Evolutionary conservation across 2,329 filamentous ascomycete genomes (phyloP).

Genomic region (Orbilia brochopaga): DNA sequence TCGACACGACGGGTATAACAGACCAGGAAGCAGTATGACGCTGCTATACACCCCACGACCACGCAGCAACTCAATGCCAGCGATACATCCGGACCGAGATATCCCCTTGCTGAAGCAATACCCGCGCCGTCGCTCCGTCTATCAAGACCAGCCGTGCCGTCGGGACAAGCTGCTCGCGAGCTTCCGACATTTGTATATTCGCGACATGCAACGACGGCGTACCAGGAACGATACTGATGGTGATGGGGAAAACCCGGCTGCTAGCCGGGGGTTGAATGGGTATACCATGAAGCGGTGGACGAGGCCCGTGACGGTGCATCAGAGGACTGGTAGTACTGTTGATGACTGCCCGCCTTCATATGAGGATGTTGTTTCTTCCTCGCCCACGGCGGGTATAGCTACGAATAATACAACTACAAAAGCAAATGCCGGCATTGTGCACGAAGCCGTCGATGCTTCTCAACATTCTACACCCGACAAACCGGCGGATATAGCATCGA

Average conservation of each 20-base stretch:
- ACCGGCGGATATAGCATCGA: neutral
- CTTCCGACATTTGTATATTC: neutral
- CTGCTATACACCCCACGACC: conserved; percentile 8
- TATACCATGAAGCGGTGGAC: neutral
- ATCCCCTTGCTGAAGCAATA: conserved; percentile 32
- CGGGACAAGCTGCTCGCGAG: neutral
- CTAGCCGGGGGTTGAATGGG: neutral
- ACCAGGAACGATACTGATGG: neutral
- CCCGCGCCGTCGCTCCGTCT: conserved; percentile 29
- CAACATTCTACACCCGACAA: neutral
- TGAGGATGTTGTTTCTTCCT: conserved; percentile 7
- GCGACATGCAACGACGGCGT: neutral
- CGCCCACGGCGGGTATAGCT: neutral
- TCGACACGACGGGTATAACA: too few species aligned
- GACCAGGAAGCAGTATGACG: too few species aligned
- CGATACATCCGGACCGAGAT: conserved; percentile 29
- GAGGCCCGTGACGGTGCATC: neutral
- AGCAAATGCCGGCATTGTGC: too few species aligned
- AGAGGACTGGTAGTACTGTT: neutral
- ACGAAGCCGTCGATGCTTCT: neutral
- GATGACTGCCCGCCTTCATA: neutral
- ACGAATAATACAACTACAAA: neutral
- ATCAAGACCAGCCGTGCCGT: conserved; percentile 11
- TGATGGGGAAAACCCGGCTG: neutral
- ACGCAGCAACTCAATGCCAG: conserved; percentile 42